phyloP scores from a whole-genome alignment of 179 eudicot species.

The Beta corolliflora region DNA sequence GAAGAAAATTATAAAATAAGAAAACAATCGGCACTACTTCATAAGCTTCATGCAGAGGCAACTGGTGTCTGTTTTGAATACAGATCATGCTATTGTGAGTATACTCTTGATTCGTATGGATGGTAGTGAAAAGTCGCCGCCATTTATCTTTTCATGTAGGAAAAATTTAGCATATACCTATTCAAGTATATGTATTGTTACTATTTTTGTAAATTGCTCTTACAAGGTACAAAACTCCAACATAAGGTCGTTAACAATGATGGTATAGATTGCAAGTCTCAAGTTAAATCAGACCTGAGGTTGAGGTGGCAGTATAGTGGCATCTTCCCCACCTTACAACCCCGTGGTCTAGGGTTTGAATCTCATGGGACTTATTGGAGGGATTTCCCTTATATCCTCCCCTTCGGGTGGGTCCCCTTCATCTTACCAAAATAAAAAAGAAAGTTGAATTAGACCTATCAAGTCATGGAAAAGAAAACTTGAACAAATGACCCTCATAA shows the following conservation, averaged over 20 bases:
- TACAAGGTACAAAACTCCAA: neutral
- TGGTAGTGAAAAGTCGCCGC: neutral
- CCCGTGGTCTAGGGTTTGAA: no score
- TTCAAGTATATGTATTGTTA: neutral
- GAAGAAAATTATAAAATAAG: neutral
- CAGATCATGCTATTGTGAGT: neutral
- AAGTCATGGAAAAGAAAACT: neutral
- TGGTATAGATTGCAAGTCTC: neutral
- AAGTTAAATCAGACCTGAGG: neutral
- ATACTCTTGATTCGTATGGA: neutral
- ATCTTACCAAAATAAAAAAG: no score
- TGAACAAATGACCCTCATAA: neutral
- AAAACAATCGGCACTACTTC: neutral
- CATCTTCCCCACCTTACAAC: no score
- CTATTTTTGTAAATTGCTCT: neutral
- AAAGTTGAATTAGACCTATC: neutral
- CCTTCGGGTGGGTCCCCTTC: no score
- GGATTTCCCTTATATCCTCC: no score
- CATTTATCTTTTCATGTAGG: neutral
- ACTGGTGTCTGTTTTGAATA: slow-evolving; percentile 9
- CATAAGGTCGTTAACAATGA: neutral
- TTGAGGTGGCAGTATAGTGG: no score
- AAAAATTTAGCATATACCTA: neutral
- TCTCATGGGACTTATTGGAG: no score
- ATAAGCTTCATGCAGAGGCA: slow-evolving; percentile 18